Evolutionary conservation across 2,329 filamentous ascomycete species (phyloP), one percentile per base, ranked within the genome.

Genomic region (Hirsutella thompsonii): DNA sequence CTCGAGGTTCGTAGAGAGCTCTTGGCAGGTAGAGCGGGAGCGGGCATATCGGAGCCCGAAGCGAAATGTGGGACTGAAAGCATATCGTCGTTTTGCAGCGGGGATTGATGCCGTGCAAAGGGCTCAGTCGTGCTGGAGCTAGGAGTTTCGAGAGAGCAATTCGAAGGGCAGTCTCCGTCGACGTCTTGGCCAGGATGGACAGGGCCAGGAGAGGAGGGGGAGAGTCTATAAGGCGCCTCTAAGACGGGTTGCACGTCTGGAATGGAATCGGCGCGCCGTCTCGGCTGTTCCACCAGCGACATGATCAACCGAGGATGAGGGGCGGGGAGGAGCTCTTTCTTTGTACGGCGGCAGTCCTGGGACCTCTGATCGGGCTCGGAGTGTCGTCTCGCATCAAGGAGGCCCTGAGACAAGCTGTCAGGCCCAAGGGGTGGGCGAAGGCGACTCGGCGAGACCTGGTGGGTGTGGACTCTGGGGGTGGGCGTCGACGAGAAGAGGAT

Each of bases 11-110:
- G 60, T 19, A 69, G 62, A 9, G 66, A 56, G 51, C 69, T 74
- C 61, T 65, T 71, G 45, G 61, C 58, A 2, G 72, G 72, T 5
- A 76, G 56, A 32, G 66, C 64, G 9, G 71, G 72, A 20, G 63
- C 53, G 37, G 49, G 45, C 14, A 44, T 40, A 34, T 38, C 28
- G 41, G 42, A 35, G 40, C 36, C 41, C 28, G 47, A 43, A 46
- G 48, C 49, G 44, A 42, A 16, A 30, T 49, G 47, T 37, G 50
- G 46, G 36, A 52, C 47, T 14, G 56, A 46, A 28, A 58, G 44
- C 55, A 60, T 61, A 35, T 49, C 46, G 53, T 49, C 49, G 48
- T 49, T 29, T 33, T 26, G 23, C 23, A 11, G 30, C 5, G 14
- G 32, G 11, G 32, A 33, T n/a, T 33, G 32, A 16, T 18, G 14